Evolutionary conservation across 164 flowering plant genomes (phyloP), one percentile per base, ranked within the genome.

Genomic region (Vitis labrusca): DNA sequence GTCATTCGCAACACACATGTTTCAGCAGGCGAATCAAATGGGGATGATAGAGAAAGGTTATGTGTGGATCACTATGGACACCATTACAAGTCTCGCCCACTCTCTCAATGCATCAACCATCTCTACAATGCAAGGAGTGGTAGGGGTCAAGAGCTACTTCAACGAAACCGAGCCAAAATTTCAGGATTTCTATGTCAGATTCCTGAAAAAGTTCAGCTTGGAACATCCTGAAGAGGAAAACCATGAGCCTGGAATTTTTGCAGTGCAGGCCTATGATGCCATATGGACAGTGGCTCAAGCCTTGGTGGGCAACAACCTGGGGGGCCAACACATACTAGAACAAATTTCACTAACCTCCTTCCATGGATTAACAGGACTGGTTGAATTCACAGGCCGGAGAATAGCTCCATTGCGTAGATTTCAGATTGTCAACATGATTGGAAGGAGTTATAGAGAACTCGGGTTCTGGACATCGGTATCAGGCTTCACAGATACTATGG

Each of bases 191-290:
- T 14, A 47, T 3, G 2, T 10, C 2, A 55, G 50, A 57, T 80
- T 82, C 59, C 62, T 61, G 1, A 23, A 23, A 32, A 74, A 30
- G 16, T 82, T 74, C 57, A 72, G 51, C 12, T 23, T 54, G 9
- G 64, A 71, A 62, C 50, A 80, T 53, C 77, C 82, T 6, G 56
- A 76, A 14, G 82, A 80, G 50, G 32, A 59, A 2, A 61, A 61
- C 56, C 11, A 30, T 9, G 69, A 68, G 54, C 78, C 82, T 6
- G 76, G 82, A 14, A 57, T 64, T 15, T 83, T 57, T 19, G 78
- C 80, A 1, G 11, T 76, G 61, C 78, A 71, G 66, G 81, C 80
- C 10, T 83, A 80, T 70, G 83, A 83, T 74, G 83, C 71, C 14
- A 19, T 51, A 9, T 62, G 59, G 72, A 37, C 72, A 54, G 63